Conservation (phyloP, 257 asterid genomes). For the Knoxia roxburghii region DNA sequence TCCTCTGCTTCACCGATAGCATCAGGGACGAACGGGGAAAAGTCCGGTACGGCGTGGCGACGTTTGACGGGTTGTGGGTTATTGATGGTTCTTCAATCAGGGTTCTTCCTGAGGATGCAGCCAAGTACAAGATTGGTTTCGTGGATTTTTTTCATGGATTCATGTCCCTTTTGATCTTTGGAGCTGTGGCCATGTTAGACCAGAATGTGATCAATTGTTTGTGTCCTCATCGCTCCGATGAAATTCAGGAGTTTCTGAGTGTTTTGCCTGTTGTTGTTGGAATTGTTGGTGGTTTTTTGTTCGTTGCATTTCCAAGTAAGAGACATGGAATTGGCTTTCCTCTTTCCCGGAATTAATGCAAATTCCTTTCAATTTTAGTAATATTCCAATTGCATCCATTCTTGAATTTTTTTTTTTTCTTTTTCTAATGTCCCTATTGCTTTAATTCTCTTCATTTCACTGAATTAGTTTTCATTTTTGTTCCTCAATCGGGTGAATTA, state of each 20-base stretch:
- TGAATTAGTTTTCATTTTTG: no score
- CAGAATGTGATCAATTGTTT: slow-evolving; percentile 60
- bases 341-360: slow-evolving; percentile 43
- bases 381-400: neutral
- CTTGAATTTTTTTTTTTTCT: no score
- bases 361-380: no score
- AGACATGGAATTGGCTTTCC: slow-evolving; percentile 92
- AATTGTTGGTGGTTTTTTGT: slow-evolving; percentile 50
- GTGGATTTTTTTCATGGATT: slow-evolving; percentile 64
- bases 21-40: slow-evolving; percentile 66
- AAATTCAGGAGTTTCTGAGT: slow-evolving; percentile 40
- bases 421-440: no score
- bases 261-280: slow-evolving; percentile 67
- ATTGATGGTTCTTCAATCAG: slow-evolving; percentile 45
- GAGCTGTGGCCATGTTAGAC: slow-evolving; percentile 66
- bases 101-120: slow-evolving; percentile 36
- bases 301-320: slow-evolving; percentile 51
- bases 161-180: slow-evolving; percentile 55
- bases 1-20: slow-evolving; percentile 70
- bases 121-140: slow-evolving; percentile 34
- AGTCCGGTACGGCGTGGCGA: slow-evolving; percentile 79
- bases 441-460: no score
- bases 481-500: no score
- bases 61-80: slow-evolving; percentile 54
- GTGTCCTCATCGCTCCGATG: slow-evolving; percentile 60